These are phyloP conservation scores for Leccinum pachyderme DNA, from an alignment of 1,284 basidiomycete genomes.

Conservation along the genomic window DNA sequence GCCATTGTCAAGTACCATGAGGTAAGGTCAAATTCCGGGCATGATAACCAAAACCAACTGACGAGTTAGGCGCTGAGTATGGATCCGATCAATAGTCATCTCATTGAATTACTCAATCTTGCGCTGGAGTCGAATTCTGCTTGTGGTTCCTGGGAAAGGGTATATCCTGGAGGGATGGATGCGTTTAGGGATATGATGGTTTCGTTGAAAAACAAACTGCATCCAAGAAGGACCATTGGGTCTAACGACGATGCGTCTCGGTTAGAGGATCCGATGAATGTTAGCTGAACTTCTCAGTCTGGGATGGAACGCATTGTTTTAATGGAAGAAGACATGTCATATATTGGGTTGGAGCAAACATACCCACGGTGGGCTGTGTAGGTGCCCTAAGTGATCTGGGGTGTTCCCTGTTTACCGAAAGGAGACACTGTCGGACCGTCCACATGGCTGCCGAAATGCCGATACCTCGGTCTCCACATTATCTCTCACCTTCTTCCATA, in stretches of 20 bases:
- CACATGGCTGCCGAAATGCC: constrained; percentile 34
- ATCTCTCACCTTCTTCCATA: constrained; percentile 33
- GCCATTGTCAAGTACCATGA: constrained; percentile 90
- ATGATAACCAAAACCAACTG: constrained; percentile 12
- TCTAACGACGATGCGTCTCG: constrained; percentile 17
- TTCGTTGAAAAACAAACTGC: constrained; percentile 36
- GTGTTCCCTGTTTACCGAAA: constrained; percentile 22
- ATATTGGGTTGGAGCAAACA: constrained; percentile 24
- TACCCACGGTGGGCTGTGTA: constrained; percentile 18
- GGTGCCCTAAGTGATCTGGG: constrained; percentile 26
- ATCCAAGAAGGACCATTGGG: constrained; percentile 22
- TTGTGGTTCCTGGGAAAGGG: constrained; percentile 31
- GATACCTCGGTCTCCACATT: constrained; percentile 35
- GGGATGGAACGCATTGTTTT: constrained; percentile 25
- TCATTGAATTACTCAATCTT: constrained; percentile 82
- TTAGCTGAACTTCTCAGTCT: constrained; percentile 22
- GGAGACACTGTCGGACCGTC: not conserved
- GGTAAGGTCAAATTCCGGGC: constrained; percentile 38
- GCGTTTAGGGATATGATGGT: constrained; percentile 37
- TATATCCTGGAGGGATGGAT: constrained; percentile 36
- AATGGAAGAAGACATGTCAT: constrained; percentile 21
- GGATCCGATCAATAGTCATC: constrained; percentile 82
- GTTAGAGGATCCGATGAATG: constrained; percentile 33
- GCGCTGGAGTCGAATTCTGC: constrained; percentile 63
- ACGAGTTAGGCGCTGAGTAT: constrained; percentile 70